Conservation (phyloP, 2,329 filamentous ascomycete genomes). For the Anthostomella pinea region DNA sequence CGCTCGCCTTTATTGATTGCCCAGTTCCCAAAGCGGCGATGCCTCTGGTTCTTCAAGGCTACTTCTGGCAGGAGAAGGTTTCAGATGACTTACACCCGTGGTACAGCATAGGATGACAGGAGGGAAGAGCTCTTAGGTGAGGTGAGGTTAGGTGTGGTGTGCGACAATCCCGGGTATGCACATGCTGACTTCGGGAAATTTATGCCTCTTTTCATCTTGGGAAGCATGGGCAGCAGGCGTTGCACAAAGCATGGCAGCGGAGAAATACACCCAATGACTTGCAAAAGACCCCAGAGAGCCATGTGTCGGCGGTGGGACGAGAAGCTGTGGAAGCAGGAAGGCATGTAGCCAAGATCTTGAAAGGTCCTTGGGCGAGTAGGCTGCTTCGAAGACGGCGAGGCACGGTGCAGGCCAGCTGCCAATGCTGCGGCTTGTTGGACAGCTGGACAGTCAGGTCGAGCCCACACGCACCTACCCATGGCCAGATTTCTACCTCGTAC, state of each 20-base stretch:
- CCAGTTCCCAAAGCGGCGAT: constrained; percentile 16
- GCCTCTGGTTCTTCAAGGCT: constrained; percentile 20
- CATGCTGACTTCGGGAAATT: constrained; percentile 36
- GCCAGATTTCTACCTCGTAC: too few species aligned
- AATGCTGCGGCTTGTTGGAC: too few species aligned
- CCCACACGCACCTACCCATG: too few species aligned
- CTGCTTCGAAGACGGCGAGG: constrained; percentile 2
- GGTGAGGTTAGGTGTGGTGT: constrained; percentile 21
- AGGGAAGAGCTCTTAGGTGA: constrained; percentile 16
- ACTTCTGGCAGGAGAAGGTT: constrained; percentile 25
- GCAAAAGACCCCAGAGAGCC: constrained; percentile 19
- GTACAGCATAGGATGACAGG: constrained; percentile 35
- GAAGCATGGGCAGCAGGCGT: constrained; percentile 26
- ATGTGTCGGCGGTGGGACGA: constrained; percentile 32
- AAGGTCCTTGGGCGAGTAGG: constrained; percentile 2
- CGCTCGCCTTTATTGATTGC: constrained; percentile 16
- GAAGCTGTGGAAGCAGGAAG: constrained; percentile 8
- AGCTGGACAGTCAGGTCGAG: too few species aligned
- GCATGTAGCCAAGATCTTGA: constrained; percentile 1
- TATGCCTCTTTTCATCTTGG: constrained; percentile 30
- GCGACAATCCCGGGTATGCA: constrained; percentile 32
- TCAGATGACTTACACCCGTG: constrained; percentile 32
- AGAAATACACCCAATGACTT: constrained; percentile 29
- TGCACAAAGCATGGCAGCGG: constrained; percentile 30
- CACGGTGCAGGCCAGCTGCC: neutral